phyloP scores from a whole-genome alignment of 1,284 basidiomycete species.

The Cutaneotrichosporon daszewskae region DNA sequence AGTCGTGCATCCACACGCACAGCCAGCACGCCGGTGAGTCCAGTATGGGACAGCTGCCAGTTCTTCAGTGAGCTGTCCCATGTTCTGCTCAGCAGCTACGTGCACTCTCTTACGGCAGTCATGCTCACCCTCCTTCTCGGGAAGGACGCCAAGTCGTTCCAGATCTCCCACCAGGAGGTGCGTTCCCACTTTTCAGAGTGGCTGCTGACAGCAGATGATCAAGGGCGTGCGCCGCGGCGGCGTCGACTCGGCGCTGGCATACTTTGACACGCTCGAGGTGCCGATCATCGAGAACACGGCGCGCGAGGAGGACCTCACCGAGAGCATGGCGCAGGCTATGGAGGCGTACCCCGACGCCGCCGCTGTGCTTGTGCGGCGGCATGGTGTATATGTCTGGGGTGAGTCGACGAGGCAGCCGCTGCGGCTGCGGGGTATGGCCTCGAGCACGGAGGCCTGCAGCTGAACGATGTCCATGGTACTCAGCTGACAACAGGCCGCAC shows the following conservation, averaged over 20 bases:
- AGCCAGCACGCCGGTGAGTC: conserved; percentile 62
- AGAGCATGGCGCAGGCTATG: conserved; percentile 75
- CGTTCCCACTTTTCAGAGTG: too few species aligned
- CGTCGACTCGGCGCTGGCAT: conserved; percentile 63
- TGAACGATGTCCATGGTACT: too few species aligned
- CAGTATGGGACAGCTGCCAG: too few species aligned
- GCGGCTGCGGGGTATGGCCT: neutral
- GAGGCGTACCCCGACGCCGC: conserved; percentile 67
- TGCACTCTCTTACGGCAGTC: conserved; percentile 48
- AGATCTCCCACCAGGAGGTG: conserved; percentile 69
- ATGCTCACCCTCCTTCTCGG: conserved; percentile 74
- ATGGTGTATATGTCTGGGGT: conserved; percentile 83
- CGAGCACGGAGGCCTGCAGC: neutral
- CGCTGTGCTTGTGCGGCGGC: conserved; percentile 69
- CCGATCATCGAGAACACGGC: conserved; percentile 87
- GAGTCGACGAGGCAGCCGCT: conserved; percentile 25
- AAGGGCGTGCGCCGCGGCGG: conserved; percentile 76
- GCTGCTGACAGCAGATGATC: conserved; percentile 75
- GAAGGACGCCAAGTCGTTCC: conserved; percentile 54
- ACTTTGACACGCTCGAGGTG: conserved; percentile 74
- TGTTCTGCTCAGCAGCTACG: neutral
- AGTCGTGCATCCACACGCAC: conserved; percentile 78
- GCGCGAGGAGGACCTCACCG: conserved; percentile 75
- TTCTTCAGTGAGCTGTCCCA: too few species aligned
- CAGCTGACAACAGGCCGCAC: conserved; percentile 54